A percentile compares a stretch with the other conserved stretches of the same genome.
phyloP scores from a whole-genome alignment of 768 basidiomycete genomes.

The Gloeophyllum trabeum region DNA sequence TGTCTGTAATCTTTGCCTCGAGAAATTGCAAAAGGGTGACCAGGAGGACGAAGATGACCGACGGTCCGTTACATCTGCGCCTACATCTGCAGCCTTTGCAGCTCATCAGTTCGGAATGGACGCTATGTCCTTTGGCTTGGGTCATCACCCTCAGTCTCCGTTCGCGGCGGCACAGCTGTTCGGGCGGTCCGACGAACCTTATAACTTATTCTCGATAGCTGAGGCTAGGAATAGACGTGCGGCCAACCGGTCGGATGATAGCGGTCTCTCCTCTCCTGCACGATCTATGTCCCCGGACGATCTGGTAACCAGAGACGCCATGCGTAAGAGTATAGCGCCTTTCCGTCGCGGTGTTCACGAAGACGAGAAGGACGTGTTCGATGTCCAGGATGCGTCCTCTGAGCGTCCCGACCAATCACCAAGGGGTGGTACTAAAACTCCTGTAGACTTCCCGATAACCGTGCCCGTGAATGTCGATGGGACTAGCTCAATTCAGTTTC shows the following conservation, averaged over 20 bases:
- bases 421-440: constrained; percentile 33
- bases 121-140: constrained; percentile 22
- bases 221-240: constrained; percentile 44
- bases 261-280: constrained; percentile 36
- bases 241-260: constrained; percentile 41
- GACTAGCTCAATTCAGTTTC: constrained; percentile 73
- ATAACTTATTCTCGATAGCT: constrained; percentile 74
- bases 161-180: constrained; percentile 84
- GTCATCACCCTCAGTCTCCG: constrained; percentile 68
- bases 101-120: constrained; percentile 64
- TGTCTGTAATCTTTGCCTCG: constrained; percentile 92
- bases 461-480: constrained; percentile 40
- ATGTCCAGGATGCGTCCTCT: constrained; percentile 4
- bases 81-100: constrained; percentile 59
- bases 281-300: constrained; percentile 40
- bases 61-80: constrained; percentile 67
- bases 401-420: constrained; percentile 34
- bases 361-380: constrained; percentile 54
- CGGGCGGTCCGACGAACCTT: constrained; percentile 65
- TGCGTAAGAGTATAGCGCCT: constrained; percentile 51
- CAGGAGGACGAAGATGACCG: constrained; percentile 87
- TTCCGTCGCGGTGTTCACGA: constrained; percentile 68
- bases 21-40: constrained; percentile 79
- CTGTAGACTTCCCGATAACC: constrained; percentile 45
- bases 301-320: constrained; percentile 33